A percentile compares a stretch with the other conserved stretches of the same genome.
These are phyloP conservation scores for Xylogone sp. DNA, from an alignment of 2,329 filamentous ascomycete species.

Conservation along the genomic window DNA sequence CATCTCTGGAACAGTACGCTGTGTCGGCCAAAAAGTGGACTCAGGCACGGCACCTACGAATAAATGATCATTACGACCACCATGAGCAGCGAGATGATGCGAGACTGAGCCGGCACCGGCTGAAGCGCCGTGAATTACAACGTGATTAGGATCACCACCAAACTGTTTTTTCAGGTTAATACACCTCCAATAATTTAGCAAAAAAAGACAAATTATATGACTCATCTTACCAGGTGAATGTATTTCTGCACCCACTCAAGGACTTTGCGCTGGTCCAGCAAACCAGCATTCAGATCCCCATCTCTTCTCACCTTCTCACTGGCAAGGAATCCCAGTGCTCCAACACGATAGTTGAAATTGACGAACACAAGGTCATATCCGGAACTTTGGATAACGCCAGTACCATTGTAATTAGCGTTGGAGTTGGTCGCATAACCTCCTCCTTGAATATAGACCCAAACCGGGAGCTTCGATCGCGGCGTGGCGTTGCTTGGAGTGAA, in stretches of 20 bases:
- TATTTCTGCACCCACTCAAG: conserved; percentile 59
- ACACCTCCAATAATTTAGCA: background rate
- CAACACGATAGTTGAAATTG: conserved; percentile 62
- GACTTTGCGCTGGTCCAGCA: conserved; percentile 59
- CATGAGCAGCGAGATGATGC: conserved; percentile 29
- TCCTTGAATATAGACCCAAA: conserved; percentile 51
- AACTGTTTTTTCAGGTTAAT: conserved; percentile 22
- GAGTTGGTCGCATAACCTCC: conserved; percentile 42
- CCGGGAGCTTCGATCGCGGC: conserved; percentile 40
- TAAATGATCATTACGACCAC: conserved; percentile 20
- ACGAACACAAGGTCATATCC: conserved; percentile 48
- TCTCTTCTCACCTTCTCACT: conserved; percentile 49
- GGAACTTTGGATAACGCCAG: conserved; percentile 40
- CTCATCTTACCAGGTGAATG: conserved; percentile 40
- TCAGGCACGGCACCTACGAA: conserved; percentile 28
- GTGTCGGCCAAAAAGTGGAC: conserved; percentile 34
- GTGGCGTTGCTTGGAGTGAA: conserved; percentile 39
- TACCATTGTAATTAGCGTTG: conserved; percentile 51
- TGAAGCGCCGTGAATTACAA: conserved; percentile 44
- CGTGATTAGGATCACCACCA: conserved; percentile 40
- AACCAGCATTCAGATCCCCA: conserved; percentile 58
- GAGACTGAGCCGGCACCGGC: conserved; percentile 44
- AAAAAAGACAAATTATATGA: background rate
- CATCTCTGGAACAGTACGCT: conserved; percentile 32
- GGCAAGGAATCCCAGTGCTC: conserved; percentile 58